Evolutionary conservation across 2,329 filamentous ascomycete species (phyloP), one percentile per base, ranked within the genome.

Genomic region (Sporothrix pallida): DNA sequence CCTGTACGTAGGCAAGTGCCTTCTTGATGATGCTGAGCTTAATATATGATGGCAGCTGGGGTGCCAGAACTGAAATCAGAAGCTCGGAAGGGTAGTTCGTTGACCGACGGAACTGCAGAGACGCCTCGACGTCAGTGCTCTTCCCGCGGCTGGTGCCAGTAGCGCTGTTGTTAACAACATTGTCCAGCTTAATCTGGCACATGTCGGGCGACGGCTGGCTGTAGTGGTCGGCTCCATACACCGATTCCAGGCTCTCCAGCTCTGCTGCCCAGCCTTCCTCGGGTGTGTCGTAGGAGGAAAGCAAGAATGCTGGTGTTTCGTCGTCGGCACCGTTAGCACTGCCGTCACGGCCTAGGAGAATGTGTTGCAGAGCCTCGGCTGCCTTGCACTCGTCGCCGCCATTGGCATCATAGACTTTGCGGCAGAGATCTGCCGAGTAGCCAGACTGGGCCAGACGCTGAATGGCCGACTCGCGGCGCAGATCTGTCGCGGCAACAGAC

Each of bases 21-120:
- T 92, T 91, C 77, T 93, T 91, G 78, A 96, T 89, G 52, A 97
- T 91, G 79, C 94, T 97, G 12, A 99, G 86, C 75, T 95, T 93
- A 79, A 98, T 97, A 79, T 99, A 97, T 3, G 96, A 94, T 23
- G 96, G 96, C 13, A 98, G 87, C 12, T 89, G 88, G 37, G 74
- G 74, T 37, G 90, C 86, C 65, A 89, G 82, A 15, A 98, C 86
- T 2, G 91, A 89, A 50, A 98, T 84, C 10, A 97, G 87, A 85
- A 83, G 89, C 81, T 81, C 88, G 78, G 78, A 86, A 0, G 96
- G 96, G 81, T 98, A 99, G 67, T 87, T 85, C 2, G 87, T 87
- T 1, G 93, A 90, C 76, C 88, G 92, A 74, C 93, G 90, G 75
- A 95, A 90, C 78, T 93, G 91, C 1, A 90, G 77, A 56, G 83